phyloP scores from a whole-genome alignment of 106 monocot genomes.

The Iris macrosiphon region DNA sequence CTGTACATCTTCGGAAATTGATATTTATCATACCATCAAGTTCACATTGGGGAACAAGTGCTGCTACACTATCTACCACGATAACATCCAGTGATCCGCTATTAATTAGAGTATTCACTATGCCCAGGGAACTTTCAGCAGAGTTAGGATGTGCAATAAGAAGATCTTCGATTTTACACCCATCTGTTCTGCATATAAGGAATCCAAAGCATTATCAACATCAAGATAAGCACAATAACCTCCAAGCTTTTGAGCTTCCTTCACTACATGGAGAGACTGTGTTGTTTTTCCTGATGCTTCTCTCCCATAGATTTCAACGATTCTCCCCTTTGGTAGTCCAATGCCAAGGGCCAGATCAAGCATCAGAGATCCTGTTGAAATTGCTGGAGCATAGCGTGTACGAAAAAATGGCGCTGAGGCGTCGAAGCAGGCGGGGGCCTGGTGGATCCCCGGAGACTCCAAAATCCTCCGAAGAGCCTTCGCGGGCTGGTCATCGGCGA shows the following conservation, averaged over 20 bases:
- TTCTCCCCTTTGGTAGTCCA: too few relatives aligned
- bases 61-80: slow-evolving; percentile 92
- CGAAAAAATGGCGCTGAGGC: too few relatives aligned
- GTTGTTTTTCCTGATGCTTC: slow-evolving; percentile 97
- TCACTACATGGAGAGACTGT: slow-evolving; percentile 86
- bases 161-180: slow-evolving; percentile 66
- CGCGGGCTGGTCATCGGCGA: too few relatives aligned
- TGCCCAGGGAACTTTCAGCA: slow-evolving; percentile 79
- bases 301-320: slow-evolving; percentile 87
- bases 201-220: slow-evolving; percentile 77
- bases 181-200: slow-evolving; percentile 50
- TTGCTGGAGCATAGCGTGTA: too few relatives aligned
- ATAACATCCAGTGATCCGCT: slow-evolving; percentile 84
- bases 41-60: too few relatives aligned
- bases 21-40: too few relatives aligned
- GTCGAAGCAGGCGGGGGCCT: too few relatives aligned
- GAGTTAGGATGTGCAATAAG: slow-evolving; percentile 57
- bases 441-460: too few relatives aligned
- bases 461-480: too few relatives aligned
- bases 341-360: too few relatives aligned
- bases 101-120: slow-evolving; percentile 61
- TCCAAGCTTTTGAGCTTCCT: slow-evolving; percentile 90
- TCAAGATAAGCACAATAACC: slow-evolving; percentile 91
- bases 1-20: too few relatives aligned
- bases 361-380: too few relatives aligned